Evolutionary conservation across 257 asterid genomes (phyloP).

Genomic region (Lavandula angustifolia): DNA sequence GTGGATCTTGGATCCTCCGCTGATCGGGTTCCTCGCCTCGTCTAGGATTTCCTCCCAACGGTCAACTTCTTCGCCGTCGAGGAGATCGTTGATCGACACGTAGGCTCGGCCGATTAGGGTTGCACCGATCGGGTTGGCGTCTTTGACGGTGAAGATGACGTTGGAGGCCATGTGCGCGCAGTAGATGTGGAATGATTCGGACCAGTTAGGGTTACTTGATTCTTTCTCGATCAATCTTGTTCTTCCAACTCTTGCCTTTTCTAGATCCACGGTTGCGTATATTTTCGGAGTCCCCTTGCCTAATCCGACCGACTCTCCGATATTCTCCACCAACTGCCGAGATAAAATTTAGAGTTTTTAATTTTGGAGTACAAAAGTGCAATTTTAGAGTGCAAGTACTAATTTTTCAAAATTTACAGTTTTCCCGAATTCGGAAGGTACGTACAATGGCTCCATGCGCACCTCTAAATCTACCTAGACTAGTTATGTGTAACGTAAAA

Average conservation of each 20-base stretch:
- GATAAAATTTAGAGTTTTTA: neutral
- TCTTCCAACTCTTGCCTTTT: slow-evolving; percentile 75
- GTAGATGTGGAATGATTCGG: slow-evolving; percentile 73
- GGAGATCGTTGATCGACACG: slow-evolving; percentile 57
- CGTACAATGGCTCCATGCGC: too few relatives aligned
- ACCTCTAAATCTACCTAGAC: too few relatives aligned
- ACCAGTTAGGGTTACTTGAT: slow-evolving; percentile 63
- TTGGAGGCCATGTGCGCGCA: slow-evolving; percentile 71
- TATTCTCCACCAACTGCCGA: slow-evolving; percentile 56
- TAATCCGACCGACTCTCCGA: slow-evolving; percentile 64
- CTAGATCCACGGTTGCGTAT: slow-evolving; percentile 76
- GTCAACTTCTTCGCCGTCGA: slow-evolving; percentile 73
- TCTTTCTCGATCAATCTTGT: slow-evolving; percentile 63
- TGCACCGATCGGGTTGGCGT: slow-evolving; percentile 69
- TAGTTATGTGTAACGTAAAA: neutral
- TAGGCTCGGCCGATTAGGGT: slow-evolving; percentile 80
- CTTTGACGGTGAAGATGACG: slow-evolving; percentile 70
- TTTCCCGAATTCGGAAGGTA: too few relatives aligned
- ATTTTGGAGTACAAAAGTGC: too few relatives aligned
- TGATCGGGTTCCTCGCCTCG: slow-evolving; percentile 50
- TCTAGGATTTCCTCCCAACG: slow-evolving; percentile 73
- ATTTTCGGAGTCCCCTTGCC: slow-evolving; percentile 62
- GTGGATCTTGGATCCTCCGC: slow-evolving; percentile 64
- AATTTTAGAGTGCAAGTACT: too few relatives aligned
- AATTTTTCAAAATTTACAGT: too few relatives aligned